A percentile compares a stretch with the other conserved stretches of the same genome.
Conservation (phyloP, 2,329 filamentous ascomycete species). For the Lachnellula suecica region DNA sequence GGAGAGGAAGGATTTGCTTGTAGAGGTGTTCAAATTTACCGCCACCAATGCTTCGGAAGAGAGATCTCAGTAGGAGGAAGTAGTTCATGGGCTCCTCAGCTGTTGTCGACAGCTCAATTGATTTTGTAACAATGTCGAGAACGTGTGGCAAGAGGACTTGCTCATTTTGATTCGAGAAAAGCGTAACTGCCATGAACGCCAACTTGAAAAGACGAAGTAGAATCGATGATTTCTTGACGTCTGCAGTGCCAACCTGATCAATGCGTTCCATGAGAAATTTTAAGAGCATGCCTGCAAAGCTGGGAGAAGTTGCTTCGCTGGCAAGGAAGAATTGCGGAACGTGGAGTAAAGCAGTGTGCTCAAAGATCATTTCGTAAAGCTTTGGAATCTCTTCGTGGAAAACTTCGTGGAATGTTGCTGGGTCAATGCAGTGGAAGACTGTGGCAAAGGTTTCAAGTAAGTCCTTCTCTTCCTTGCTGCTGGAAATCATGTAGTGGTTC, state of each 20-base stretch:
- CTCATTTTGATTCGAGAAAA: conserved; percentile 94
- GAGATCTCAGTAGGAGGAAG: conserved; percentile 84
- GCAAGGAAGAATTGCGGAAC: conserved; percentile 97
- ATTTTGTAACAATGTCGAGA: conserved; percentile 95
- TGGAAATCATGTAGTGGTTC: conserved; percentile 92
- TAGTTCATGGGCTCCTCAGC: conserved; percentile 99
- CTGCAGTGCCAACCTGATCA: conserved; percentile 87
- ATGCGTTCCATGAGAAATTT: conserved; percentile 98
- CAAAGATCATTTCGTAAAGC: conserved; percentile 96
- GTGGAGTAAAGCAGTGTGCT: conserved; percentile 90
- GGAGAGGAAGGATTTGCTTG: conserved; percentile 91
- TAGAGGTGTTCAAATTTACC: conserved; percentile 97
- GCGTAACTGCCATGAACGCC: conserved; percentile 97
- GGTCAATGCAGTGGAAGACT: conserved; percentile 97
- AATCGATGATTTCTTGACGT: conserved; percentile 91
- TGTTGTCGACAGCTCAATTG: conserved; percentile 91
- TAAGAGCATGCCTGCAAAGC: conserved; percentile 96
- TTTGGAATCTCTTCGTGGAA: conserved; percentile 97
- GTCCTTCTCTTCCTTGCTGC: conserved; percentile 95
- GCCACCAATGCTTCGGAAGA: conserved; percentile 95
- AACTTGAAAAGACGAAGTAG: conserved; percentile 93
- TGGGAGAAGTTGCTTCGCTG: conserved; percentile 96
- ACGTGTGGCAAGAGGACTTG: conserved; percentile 94
- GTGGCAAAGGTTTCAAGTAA: conserved; percentile 96
- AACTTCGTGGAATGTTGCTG: conserved; percentile 96